Evolutionary conservation across 2,329 filamentous ascomycete genomes (phyloP), one percentile per base, ranked within the genome.

Genomic region (Colletotrichum limetticola): DNA sequence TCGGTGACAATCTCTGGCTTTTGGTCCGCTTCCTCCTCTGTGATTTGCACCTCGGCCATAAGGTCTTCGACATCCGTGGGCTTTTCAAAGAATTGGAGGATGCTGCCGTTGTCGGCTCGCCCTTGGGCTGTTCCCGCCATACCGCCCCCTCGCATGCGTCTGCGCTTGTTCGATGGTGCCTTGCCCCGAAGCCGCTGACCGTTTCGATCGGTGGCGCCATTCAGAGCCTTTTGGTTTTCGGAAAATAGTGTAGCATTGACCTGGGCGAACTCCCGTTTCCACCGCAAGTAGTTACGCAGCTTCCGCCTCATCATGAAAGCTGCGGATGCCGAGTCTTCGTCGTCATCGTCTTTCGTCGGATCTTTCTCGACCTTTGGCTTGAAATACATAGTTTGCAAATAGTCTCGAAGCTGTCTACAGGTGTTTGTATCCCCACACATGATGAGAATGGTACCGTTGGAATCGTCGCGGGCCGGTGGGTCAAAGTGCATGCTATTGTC

Each of bases 391-490:
- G 91, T 95, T 80, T 97, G 93, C 24, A 99, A 85, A 80, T 96
- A 98, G 80, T 98, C 96, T 75, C 95, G 91, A 55, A 99, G 86
- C 78, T 99, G 97, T 16, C 93, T 90, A 79, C 94, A 97, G 9
- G 95, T 97, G 68, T 92, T 91, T 69, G 94, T 91, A 78, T 97
- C 96, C 30, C 93, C 92, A 79, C 96, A 98, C 97, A 99, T 98
- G 80, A 99, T 94, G 42, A 99, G 85, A 62, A 98, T 95, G 2
- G 94, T 94, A n/a, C 94, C 94, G 79, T 95, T 97, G 0, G 95
- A 97, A 78, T 95, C 94, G 80, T 97, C 95, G 68, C 90, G 88
- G n/a, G 88, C 84, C 9, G 87, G 85, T 6, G 94, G 93, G 75
- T 97, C 95, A 78, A 97, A 92, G 80, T 97, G 97, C 19, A 95